phyloP scores from a whole-genome alignment of 2,329 filamentous ascomycete species.

The Sporothrix sp. region DNA sequence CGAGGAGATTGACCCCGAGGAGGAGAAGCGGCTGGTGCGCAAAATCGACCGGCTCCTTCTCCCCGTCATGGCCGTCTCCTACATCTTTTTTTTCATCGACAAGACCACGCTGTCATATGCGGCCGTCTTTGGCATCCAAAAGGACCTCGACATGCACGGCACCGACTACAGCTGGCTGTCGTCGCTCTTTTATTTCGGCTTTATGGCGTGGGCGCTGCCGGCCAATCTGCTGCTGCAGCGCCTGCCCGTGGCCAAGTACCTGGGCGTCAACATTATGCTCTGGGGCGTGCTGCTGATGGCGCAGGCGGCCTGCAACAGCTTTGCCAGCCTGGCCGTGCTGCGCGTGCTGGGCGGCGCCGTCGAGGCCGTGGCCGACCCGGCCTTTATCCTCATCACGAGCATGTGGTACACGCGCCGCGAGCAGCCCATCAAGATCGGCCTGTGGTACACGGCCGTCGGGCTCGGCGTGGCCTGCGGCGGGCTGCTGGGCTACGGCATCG shows the following conservation, averaged over 20 bases:
- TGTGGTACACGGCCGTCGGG: constrained; percentile 39
- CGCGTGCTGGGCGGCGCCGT: constrained; percentile 55
- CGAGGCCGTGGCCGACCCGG: constrained; percentile 41
- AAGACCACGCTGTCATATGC: constrained; percentile 52
- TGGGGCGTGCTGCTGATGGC: constrained; percentile 39
- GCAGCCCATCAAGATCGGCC: constrained; percentile 50
- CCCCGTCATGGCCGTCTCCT: constrained; percentile 30
- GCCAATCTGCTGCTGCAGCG: constrained; percentile 26
- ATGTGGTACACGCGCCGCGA: constrained; percentile 57
- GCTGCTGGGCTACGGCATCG: constrained; percentile 43
- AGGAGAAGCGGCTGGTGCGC: constrained; percentile 26
- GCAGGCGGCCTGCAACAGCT: constrained; percentile 48
- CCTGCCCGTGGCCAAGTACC: constrained; percentile 28
- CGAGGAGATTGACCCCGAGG: constrained; percentile 27
- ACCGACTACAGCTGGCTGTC: constrained; percentile 48
- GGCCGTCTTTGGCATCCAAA: constrained; percentile 53
- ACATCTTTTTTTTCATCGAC: constrained; percentile 30
- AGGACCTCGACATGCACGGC: constrained; percentile 47
- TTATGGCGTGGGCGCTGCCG: constrained; percentile 21
- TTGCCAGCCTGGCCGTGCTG: constrained; percentile 43
- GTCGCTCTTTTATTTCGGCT: constrained; percentile 46
- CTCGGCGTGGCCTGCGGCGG: constrained; percentile 46
- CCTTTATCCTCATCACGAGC: constrained; percentile 53
- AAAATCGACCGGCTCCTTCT: constrained; percentile 31
- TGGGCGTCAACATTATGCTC: constrained; percentile 42